Conservation (phyloP, 75 land plant genomes). For the Pinus taeda region DNA sequence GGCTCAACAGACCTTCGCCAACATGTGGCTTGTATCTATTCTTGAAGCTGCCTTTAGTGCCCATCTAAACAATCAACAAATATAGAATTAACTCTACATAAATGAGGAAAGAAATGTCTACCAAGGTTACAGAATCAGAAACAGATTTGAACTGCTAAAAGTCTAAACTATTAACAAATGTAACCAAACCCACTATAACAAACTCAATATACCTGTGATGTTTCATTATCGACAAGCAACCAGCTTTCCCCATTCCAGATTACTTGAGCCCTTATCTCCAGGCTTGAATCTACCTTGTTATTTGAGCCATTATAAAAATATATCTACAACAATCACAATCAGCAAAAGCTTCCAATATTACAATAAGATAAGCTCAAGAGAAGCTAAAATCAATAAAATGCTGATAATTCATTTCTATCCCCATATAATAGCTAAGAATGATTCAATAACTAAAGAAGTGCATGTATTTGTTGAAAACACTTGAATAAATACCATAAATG, state of each 20-base stretch:
- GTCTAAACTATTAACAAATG: neutral
- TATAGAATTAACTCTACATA: neutral
- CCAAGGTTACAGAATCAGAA: neutral
- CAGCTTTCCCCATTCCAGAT: slow-evolving; percentile 6
- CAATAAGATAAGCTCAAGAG: too few species aligned
- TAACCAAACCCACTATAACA: too few species aligned
- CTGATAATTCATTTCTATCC: too few species aligned
- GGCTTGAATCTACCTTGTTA: slow-evolving; percentile 5
- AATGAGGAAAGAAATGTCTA: neutral
- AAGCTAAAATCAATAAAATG: too few species aligned
- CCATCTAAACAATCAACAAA: slow-evolving; percentile 6
- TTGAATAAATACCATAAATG: too few species aligned
- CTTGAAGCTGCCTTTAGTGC: slow-evolving; percentile 1
- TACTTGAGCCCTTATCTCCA: slow-evolving; percentile 6
- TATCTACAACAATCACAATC: neutral
- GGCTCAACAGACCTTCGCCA: slow-evolving; percentile 27
- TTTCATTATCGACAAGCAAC: slow-evolving; percentile 4
- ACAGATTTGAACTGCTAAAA: neutral
- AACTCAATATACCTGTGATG: neutral
- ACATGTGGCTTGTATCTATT: slow-evolving; percentile 18
- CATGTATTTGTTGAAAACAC: too few species aligned
- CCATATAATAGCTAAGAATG: too few species aligned
- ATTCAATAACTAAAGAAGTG: too few species aligned
- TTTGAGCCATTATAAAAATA: slow-evolving; percentile 6
- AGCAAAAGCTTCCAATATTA: too few species aligned